Percentiles rank a stretch among this genome's conserved stretches.
phyloP scores from a whole-genome alignment of 805 yeast species.

The Ogataea glucozyma region DNA sequence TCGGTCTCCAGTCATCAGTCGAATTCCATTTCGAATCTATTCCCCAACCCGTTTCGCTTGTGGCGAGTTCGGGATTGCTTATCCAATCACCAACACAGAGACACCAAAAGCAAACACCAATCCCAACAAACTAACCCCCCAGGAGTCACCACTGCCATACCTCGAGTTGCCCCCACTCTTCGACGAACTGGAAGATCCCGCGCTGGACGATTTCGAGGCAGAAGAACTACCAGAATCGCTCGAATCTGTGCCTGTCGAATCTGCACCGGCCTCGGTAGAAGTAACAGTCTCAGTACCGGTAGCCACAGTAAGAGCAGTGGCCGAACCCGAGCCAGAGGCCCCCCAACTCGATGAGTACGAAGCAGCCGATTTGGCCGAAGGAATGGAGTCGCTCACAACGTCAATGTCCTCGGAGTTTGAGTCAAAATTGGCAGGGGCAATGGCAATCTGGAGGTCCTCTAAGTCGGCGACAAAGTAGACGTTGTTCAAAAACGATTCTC shows the following conservation, averaged over 20 bases:
- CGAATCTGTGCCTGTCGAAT: background rate
- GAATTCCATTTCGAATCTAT: too few relatives aligned
- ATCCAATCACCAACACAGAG: conserved; percentile 5
- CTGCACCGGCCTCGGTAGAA: conserved; percentile 4
- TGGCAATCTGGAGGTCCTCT: conserved; percentile 42
- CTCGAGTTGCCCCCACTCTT: conserved; percentile 4
- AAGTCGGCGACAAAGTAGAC: conserved; percentile 59
- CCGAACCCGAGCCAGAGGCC: conserved; percentile 3
- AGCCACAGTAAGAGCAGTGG: conserved; percentile 10
- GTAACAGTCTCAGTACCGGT: conserved; percentile 7
- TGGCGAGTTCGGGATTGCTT: too few relatives aligned
- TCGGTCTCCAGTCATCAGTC: too few relatives aligned
- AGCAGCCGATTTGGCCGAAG: conserved; percentile 52
- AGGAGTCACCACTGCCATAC: background rate
- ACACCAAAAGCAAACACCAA: conserved; percentile 5
- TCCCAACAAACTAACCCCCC: conserved; percentile 3
- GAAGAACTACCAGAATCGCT: conserved; percentile 8
- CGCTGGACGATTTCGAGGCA: background rate
- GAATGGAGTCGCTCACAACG: conserved; percentile 45
- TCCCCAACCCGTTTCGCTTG: too few relatives aligned
- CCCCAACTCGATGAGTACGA: conserved; percentile 47
- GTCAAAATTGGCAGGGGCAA: conserved; percentile 47
- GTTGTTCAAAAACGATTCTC: conserved; percentile 53
- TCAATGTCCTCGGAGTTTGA: conserved; percentile 44
- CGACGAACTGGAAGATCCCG: conserved; percentile 9